Evolutionary conservation across 768 basidiomycete species (phyloP).

Genomic region (Mycena vulgaris): DNA sequence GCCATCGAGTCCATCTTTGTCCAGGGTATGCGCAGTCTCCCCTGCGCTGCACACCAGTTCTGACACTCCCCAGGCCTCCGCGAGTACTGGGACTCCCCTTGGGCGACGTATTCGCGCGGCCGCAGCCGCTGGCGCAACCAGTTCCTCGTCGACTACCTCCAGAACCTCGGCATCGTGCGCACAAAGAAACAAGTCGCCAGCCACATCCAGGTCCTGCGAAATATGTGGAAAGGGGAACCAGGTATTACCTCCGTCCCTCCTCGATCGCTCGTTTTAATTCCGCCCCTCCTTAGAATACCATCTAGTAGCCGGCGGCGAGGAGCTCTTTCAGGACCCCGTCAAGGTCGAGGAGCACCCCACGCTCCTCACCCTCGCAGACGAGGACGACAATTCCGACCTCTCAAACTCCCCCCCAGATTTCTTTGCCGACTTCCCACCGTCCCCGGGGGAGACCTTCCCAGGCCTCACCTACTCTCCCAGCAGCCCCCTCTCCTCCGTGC

Average conservation of each 20-base stretch:
- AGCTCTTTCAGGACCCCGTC: slow-evolving; percentile 71
- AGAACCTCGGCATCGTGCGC: slow-evolving; percentile 77
- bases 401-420: slow-evolving; percentile 64
- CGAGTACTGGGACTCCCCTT: slow-evolving; percentile 86
- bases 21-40: slow-evolving; percentile 62
- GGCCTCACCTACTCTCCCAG: slow-evolving; percentile 39
- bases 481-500: slow-evolving; percentile 33
- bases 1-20: slow-evolving; percentile 84
- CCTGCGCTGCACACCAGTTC: slow-evolving; percentile 5
- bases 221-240: slow-evolving; percentile 91
- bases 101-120: slow-evolving; percentile 80
- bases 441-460: slow-evolving; percentile 53
- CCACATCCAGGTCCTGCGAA: slow-evolving; percentile 87
- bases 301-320: slow-evolving; percentile 86
- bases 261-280: slow-evolving; percentile 32
- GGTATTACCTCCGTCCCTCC: slow-evolving; percentile 58
- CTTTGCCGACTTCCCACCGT: slow-evolving; percentile 61
- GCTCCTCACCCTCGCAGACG: slow-evolving; percentile 60
- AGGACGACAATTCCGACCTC: slow-evolving; percentile 59
- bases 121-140: slow-evolving; percentile 89
- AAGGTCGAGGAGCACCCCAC: slow-evolving; percentile 68
- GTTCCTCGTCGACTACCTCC: slow-evolving; percentile 86
- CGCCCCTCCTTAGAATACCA: slow-evolving; percentile 69
- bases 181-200: slow-evolving; percentile 93
- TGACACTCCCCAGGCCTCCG: slow-evolving; percentile 67